Percentiles rank a stretch among this genome's conserved stretches.
Evolutionary conservation across 2,329 filamentous ascomycete species (phyloP).

Genomic region (Ophiostoma sp.): DNA sequence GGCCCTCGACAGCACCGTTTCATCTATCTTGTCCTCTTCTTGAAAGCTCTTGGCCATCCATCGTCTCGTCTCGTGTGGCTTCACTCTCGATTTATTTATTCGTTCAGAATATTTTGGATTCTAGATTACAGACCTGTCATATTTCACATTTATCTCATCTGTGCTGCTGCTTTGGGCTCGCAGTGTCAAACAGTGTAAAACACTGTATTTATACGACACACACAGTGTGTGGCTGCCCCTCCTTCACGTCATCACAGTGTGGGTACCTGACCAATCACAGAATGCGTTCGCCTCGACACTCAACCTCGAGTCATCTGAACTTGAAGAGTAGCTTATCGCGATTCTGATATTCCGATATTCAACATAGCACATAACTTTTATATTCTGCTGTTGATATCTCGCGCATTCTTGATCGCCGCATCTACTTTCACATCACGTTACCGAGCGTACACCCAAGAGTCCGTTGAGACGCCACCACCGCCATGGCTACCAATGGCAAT

Average conservation of each 20-base stretch:
- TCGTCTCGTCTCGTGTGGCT: not conserved
- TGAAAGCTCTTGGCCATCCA: not conserved
- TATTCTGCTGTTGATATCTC: not conserved
- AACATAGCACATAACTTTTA: no score
- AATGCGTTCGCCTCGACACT: not conserved
- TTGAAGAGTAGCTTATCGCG: not conserved
- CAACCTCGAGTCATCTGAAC: not conserved
- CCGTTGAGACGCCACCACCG: not conserved
- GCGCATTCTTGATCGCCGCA: not conserved
- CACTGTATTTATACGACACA: not conserved
- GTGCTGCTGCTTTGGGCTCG: not conserved
- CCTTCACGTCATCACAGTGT: slow-evolving; percentile 8
- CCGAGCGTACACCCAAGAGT: not conserved
- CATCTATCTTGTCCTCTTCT: not conserved
- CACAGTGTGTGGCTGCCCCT: not conserved
- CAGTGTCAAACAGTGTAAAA: not conserved
- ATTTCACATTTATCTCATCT: not conserved
- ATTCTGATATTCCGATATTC: not conserved
- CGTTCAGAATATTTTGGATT: not conserved
- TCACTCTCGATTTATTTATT: no score
- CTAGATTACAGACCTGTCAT: not conserved
- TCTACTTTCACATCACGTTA: not conserved
- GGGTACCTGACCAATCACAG: not conserved
- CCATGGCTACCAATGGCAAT: slow-evolving; percentile 18
- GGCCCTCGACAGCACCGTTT: not conserved